Base-by-base conservation (phyloP, 305 asterid species). In the Coffea humblotiana region DNA sequence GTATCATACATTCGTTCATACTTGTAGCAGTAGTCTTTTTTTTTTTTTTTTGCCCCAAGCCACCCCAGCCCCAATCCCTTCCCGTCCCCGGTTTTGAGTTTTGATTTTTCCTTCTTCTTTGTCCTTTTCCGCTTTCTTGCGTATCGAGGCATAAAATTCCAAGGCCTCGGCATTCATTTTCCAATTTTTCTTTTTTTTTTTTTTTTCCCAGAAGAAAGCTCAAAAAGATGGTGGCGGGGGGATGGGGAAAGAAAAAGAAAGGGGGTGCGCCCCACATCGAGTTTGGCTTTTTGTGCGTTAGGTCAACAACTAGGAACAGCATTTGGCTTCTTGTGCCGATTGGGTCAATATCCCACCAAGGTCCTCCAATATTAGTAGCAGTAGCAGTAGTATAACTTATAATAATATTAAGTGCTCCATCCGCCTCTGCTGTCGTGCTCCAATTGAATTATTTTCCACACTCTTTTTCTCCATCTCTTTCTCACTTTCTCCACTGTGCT, bases 291-390 rank as follows among this genome's bases (percentile, higher is more conserved):
- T 81, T 78, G 77, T 80, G 88, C 54, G 86, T 90, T 88, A 77
- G 95, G 94, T 92, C 94, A 93, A 88, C 93, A 93, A 86, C 84
- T 83, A 83, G 87, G 91, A 90, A 87, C 83, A 87, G 73, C 77
- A 73, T 85, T 90, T 88, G 93, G 88, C 89, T 84, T 82, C 56
- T 87, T 77, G 78, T 88, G 90, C 82, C 77, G 71, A 77, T 82
- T 88, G 84, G 91, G 81, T 89, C 86, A 90, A 86, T 32, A 32
- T 65, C 73, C 87, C 82, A 85, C 78, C 84, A 58, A 84, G 78
- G 78, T 82, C 83, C 84, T 80, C 82, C 84, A 85, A 83, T 83
- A 81, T 75, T 29, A 29, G 32, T 29, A 29, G 32, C 32, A 32
- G 32, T 1, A 32, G 32, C 32, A 32, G 32, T 32, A 32, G 32